Percentiles rank a stretch among this genome's conserved stretches.
These are phyloP conservation scores for Phialemonium atrogriseum DNA, from an alignment of 2,329 filamentous ascomycete species.

Conservation along the genomic window DNA sequence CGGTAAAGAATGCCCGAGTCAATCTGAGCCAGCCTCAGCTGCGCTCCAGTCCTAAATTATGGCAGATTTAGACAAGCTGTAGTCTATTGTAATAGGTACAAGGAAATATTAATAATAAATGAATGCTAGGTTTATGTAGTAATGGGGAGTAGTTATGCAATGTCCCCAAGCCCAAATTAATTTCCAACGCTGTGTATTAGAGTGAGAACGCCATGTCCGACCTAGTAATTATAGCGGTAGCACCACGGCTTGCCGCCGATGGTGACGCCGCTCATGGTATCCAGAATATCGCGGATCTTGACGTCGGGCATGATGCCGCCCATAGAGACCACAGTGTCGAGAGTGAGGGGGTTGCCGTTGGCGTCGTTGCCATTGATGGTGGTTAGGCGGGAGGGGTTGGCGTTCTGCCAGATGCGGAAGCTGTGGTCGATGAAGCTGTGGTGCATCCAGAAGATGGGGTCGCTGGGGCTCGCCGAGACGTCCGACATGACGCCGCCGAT, in stretches of 20 bases:
- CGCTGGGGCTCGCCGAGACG: slow-evolving; percentile 22
- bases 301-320: slow-evolving; percentile 4
- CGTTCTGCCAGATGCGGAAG: slow-evolving; percentile 22
- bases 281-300: slow-evolving; percentile 9
- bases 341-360: slow-evolving; percentile 3
- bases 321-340: slow-evolving; percentile 9
- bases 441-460: slow-evolving; percentile 27
- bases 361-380: slow-evolving; percentile 5
- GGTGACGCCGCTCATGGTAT: slow-evolving; percentile 8
- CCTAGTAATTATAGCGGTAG: slow-evolving; percentile 10
- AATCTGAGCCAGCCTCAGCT: too few species aligned
- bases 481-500: slow-evolving; percentile 26
- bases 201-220: too few species aligned
- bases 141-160: too few species aligned
- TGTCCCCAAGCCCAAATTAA: too few species aligned
- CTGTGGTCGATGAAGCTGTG: slow-evolving; percentile 24
- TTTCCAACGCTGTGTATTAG: too few species aligned
- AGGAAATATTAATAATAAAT: too few species aligned
- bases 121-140: too few species aligned
- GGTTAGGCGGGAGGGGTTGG: too few species aligned
- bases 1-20: too few species aligned
- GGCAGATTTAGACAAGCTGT: too few species aligned
- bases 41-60: too few species aligned
- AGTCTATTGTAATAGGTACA: too few species aligned
- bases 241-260: slow-evolving; percentile 6